Evolutionary conservation across 768 basidiomycete genomes (phyloP), one percentile per base, ranked within the genome.

Genomic region (Clitopilus passeckerianus): DNA sequence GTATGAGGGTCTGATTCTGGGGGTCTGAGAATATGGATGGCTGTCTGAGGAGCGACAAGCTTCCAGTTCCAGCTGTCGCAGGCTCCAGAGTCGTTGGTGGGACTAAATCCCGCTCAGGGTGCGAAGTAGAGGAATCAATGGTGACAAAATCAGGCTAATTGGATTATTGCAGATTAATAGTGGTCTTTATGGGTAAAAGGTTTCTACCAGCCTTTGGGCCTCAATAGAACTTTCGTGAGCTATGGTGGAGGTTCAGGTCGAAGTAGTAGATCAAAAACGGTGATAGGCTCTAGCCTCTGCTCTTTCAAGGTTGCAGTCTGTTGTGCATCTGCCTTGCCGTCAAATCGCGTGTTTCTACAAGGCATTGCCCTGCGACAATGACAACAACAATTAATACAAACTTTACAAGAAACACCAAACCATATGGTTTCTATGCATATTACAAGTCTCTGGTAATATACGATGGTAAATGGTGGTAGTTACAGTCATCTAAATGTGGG

Each of bases 111-210:
- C 46, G 16, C 46, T 50, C 46, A 50, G 46, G 46, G 46, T 50
- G 46, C 22, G 46, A 50, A 50, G 46, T 50, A 50, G 20, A 50
- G 46, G 46, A 9, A 50, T 50, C 46, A 50, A 50, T 50, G 46
- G 46, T 50, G 46, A 50, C 46, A 50, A 50, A 50, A 50, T 50
- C 46, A 50, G 46, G 46, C 46, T 50, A 50, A 50, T 50, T 50
- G 46, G 46, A 50, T 50, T 50, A 20, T 20, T 23, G 10, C 5
- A 23, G 46, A 50, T 20, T 22, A 18, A 50, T n/a, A 41, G 37
- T n/a, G 46, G 46, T 22, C 46, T 50, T 50, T n/a, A 18, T 50
- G 46, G 12, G 18, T 18, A n/a, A 50, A 50, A 18, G 46, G 10
- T 50, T 50, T 18, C 46, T 3, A 20, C 46, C 9, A 50, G 46